Percentiles rank a stretch among this genome's conserved stretches.
These are phyloP conservation scores for Syzygium malaccense DNA, from an alignment of 441 rosid genomes.

Conservation along the genomic window DNA sequence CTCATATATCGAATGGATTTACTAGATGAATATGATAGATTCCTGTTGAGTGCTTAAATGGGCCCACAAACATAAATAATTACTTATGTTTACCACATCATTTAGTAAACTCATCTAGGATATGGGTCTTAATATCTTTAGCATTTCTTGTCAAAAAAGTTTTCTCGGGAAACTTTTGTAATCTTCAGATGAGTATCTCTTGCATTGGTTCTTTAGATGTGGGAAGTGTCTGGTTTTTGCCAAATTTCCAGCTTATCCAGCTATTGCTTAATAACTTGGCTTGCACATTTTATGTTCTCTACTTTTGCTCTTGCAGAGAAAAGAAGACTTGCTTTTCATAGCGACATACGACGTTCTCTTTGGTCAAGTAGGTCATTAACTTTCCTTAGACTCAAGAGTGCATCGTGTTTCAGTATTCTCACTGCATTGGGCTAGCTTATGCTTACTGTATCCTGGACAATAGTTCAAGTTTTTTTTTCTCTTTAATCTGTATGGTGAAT, in stretches of 20 bases:
- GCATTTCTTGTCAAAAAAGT: neutral
- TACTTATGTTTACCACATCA: neutral
- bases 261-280: neutral
- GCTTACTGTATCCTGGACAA: neutral
- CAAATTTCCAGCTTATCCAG: neutral
- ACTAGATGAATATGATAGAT: neutral
- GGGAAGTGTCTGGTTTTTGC: neutral
- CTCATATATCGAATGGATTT: neutral
- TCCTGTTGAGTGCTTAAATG: neutral
- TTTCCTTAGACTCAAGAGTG: neutral
- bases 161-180: neutral
- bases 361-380: conserved; percentile 47
- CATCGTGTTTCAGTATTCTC: neutral
- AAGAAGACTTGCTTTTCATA: conserved; percentile 62
- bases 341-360: conserved; percentile 68
- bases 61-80: neutral
- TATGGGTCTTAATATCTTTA: neutral
- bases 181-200: neutral
- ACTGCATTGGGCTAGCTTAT: neutral
- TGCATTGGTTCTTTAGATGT: neutral
- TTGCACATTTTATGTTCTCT: neutral
- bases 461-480: neutral
- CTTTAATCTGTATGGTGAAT: neutral
- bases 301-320: conserved; percentile 37
- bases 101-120: neutral